phyloP scores from a whole-genome alignment of 1,284 basidiomycete genomes.

The Melampsora americana region DNA sequence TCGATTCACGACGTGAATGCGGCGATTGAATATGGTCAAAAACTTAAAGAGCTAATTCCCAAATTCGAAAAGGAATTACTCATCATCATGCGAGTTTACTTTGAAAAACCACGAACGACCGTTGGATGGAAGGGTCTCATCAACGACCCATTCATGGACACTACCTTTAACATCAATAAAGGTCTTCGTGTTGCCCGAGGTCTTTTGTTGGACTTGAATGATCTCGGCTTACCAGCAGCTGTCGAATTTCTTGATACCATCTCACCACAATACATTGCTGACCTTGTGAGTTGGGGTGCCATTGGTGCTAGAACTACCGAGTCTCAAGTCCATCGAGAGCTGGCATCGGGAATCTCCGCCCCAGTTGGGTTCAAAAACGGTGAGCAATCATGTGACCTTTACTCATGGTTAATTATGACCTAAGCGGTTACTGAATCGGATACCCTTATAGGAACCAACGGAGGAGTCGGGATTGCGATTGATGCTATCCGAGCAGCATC shows the following conservation, averaged over 20 bases:
- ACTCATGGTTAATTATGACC: conserved; percentile 57
- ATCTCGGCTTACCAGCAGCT: conserved; percentile 59
- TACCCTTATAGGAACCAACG: conserved; percentile 6
- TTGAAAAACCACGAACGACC: conserved; percentile 73
- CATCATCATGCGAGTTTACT: conserved; percentile 81
- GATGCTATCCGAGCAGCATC: conserved; percentile 93
- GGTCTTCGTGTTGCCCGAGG: conserved; percentile 86
- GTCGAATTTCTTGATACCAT: conserved; percentile 66
- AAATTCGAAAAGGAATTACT: conserved; percentile 74
- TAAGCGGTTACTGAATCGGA: conserved; percentile 65
- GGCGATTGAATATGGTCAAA: conserved; percentile 50
- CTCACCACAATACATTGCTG: conserved; percentile 89
- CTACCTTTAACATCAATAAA: conserved; percentile 84
- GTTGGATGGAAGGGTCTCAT: conserved; percentile 99
- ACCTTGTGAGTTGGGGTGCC: conserved; percentile 93
- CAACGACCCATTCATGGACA: conserved; percentile 85
- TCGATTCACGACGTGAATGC: conserved; percentile 52
- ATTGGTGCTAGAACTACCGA: conserved; percentile 97
- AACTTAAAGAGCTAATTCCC: conserved; percentile 64
- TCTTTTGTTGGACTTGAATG: conserved; percentile 79
- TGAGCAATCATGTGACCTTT: background rate
- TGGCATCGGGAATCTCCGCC: conserved; percentile 68
- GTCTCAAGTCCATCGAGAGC: conserved; percentile 85
- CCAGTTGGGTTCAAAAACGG: conserved; percentile 96
- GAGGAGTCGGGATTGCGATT: conserved; percentile 66